Evolutionary conservation across 2,329 filamentous ascomycete genomes (phyloP).

Genomic region (Celoporthe dispersa): DNA sequence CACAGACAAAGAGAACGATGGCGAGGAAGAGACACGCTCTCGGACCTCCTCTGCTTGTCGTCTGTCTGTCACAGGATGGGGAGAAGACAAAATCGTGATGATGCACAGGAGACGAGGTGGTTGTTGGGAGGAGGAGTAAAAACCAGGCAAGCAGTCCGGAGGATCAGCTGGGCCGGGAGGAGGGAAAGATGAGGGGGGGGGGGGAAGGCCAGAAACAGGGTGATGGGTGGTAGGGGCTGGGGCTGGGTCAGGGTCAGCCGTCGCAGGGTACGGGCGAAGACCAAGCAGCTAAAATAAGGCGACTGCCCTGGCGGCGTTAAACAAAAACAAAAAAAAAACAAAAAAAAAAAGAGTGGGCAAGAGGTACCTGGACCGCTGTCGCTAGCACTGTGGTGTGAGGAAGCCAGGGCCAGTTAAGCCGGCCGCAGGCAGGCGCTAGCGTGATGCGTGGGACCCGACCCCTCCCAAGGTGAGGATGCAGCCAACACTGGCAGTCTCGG

Average conservation of each 20-base stretch:
- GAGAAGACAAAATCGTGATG: neutral
- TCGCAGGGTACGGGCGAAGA: neutral
- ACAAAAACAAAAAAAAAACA: too few species aligned
- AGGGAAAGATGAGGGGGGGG: neutral
- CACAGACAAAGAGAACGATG: neutral
- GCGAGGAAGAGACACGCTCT: neutral
- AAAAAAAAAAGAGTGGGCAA: neutral
- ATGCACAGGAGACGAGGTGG: neutral
- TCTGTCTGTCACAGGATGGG: neutral
- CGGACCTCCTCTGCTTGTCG: neutral
- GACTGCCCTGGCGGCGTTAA: neutral
- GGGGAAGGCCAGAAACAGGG: neutral
- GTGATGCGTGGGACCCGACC: slow-evolving; percentile 19
- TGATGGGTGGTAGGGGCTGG: slow-evolving; percentile 3
- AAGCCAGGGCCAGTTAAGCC: slow-evolving; percentile 13
- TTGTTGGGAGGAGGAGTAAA: slow-evolving; percentile 13
- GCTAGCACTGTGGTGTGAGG: neutral
- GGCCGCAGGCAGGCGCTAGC: slow-evolving; percentile 20
- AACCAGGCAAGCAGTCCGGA: slow-evolving; percentile 11
- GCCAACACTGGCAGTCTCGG: slow-evolving; percentile 3
- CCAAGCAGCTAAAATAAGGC: slow-evolving; percentile 28
- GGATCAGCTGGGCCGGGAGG: slow-evolving; percentile 19
- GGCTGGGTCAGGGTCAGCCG: slow-evolving; percentile 3
- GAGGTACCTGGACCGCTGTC: too few species aligned
- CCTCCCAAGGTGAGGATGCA: slow-evolving; percentile 4